A percentile compares a stretch with the other conserved stretches of the same genome.
phyloP scores from a whole-genome alignment of 768 basidiomycete species.

The Hirschioporus abietinus region DNA sequence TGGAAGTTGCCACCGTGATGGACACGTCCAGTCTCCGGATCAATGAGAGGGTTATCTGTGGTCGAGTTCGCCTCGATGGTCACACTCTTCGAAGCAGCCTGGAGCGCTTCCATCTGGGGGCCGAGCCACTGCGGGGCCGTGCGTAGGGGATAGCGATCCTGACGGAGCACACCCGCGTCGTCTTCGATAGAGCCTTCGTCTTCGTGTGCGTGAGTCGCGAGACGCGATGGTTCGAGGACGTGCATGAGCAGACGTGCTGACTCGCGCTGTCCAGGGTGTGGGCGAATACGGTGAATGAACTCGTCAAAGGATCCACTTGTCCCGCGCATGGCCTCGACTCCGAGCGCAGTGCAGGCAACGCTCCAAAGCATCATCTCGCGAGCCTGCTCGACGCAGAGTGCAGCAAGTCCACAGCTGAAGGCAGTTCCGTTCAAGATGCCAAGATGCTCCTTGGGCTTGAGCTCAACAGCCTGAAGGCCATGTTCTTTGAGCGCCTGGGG shows the following conservation, averaged over 20 bases:
- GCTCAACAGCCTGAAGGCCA: constrained; percentile 55
- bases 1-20: constrained; percentile 91
- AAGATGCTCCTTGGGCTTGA: constrained; percentile 73
- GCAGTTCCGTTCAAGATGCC: constrained; percentile 84
- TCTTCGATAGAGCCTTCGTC: constrained; percentile 67
- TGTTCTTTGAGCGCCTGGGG: constrained; percentile 54
- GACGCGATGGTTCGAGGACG: constrained; percentile 61
- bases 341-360: constrained; percentile 77
- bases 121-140: constrained; percentile 83
- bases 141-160: constrained; percentile 73
- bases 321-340: constrained; percentile 76
- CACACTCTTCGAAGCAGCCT: constrained; percentile 57
- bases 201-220: constrained; percentile 60
- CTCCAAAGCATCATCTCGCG: constrained; percentile 61
- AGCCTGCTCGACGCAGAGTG: constrained; percentile 68
- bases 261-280: constrained; percentile 73
- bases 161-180: constrained; percentile 68
- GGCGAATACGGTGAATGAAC: constrained; percentile 73
- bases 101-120: constrained; percentile 77
- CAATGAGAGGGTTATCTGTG: constrained; percentile 84
- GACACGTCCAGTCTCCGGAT: constrained; percentile 56
- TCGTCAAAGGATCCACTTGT: constrained; percentile 66
- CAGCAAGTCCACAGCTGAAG: constrained; percentile 74
- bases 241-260: constrained; percentile 13
- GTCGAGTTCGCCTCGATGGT: constrained; percentile 81